phyloP scores from a whole-genome alignment of 108 stramenopile species.

The Fistulifera pelliculosa region DNA sequence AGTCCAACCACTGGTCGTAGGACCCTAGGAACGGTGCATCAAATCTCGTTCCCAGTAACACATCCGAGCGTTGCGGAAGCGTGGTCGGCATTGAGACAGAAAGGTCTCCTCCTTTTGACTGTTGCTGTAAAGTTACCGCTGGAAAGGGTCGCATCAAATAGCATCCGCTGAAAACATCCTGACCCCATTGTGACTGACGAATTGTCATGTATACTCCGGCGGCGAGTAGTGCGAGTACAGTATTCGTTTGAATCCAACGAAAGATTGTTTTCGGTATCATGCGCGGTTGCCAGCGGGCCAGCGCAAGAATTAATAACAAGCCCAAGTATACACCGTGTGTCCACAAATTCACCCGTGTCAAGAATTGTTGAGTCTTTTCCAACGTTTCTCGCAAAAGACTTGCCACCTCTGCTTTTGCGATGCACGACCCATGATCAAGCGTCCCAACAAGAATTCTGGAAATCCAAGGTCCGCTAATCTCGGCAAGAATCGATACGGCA shows the following conservation, averaged over 20 bases:
- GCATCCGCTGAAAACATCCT: conserved; percentile 15
- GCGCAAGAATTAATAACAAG: neutral
- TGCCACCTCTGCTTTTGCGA: conserved; percentile 5
- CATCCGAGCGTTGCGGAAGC: conserved; percentile 28
- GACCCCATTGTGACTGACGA: conserved; percentile 20
- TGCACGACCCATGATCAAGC: neutral
- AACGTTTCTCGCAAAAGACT: conserved; percentile 8
- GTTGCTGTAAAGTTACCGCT: neutral
- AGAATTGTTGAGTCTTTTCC: neutral
- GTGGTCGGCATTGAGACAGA: conserved; percentile 22
- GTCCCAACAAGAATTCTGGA: conserved; percentile 16
- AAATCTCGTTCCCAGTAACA: conserved; percentile 35
- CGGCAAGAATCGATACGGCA: conserved; percentile 16
- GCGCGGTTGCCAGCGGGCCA: neutral
- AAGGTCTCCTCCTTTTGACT: too few species aligned
- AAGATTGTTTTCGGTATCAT: neutral
- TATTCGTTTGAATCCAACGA: neutral
- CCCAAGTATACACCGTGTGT: conserved; percentile 1
- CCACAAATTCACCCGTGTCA: neutral
- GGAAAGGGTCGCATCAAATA: conserved; percentile 33
- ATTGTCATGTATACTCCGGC: neutral
- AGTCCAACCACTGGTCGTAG: conserved; percentile 38
- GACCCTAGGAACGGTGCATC: conserved; percentile 30
- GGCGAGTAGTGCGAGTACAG: neutral
- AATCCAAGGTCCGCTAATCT: conserved; percentile 17